Conservation (phyloP, 2,329 filamentous ascomycete species). For the Microcyclospora tardicrescens region DNA sequence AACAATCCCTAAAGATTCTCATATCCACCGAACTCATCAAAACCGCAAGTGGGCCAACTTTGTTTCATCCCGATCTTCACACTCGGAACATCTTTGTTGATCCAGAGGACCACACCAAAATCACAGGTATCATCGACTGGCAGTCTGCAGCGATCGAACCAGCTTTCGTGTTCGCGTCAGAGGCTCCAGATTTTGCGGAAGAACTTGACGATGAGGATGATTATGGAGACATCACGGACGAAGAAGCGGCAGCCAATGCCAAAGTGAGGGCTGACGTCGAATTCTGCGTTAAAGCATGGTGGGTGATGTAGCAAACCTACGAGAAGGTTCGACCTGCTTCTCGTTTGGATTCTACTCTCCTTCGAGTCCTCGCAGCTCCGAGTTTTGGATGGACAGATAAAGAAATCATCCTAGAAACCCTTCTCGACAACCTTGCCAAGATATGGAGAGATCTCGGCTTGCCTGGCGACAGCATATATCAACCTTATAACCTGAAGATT, state of each 20-base stretch:
- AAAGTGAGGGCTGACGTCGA: background rate
- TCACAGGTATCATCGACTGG: slow-evolving; percentile 26
- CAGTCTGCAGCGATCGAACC: slow-evolving; percentile 23
- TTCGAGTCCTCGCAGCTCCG: background rate
- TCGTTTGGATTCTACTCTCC: background rate
- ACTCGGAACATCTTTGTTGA: slow-evolving; percentile 26
- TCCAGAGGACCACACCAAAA: slow-evolving; percentile 16
- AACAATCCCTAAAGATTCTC: background rate
- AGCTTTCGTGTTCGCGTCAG: slow-evolving; percentile 3
- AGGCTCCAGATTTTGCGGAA: slow-evolving; percentile 6
- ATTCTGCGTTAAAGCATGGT: background rate
- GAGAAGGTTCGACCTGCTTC: background rate
- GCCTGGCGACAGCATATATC: background rate
- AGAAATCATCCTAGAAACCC: background rate
- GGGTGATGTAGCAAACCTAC: background rate
- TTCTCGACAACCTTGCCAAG: background rate
- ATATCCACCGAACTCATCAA: too few species aligned
- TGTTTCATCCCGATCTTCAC: slow-evolving; percentile 27
- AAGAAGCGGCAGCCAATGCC: background rate
- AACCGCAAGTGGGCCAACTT: slow-evolving; percentile 6
- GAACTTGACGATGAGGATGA: background rate
- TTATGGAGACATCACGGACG: too few species aligned
- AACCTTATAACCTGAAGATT: background rate
- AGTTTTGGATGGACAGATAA: background rate
- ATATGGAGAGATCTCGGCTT: background rate